Evolutionary conservation across 495 filamentous ascomycete species (phyloP), one percentile per base, ranked within the genome.

Genomic region (Polyplosphaeria fusca): DNA sequence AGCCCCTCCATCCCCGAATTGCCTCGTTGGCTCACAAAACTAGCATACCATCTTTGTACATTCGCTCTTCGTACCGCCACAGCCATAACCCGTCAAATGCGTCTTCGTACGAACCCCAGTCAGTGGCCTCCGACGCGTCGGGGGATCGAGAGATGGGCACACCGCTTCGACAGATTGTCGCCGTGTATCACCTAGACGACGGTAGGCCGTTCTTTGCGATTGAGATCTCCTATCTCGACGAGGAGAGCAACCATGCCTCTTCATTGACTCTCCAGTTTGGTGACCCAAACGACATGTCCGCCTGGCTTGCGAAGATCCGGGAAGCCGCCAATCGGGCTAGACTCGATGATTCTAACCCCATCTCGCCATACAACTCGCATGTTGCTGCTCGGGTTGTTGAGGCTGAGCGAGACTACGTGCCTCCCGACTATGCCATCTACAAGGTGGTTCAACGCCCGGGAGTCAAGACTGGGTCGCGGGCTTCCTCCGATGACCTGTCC

Each of bases 171-270:
- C 83, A 86, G 45, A 81, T 96, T 41, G 82, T 95, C 24, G 85
- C 89, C 0, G 82, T 87, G 4, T 88, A 89, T 68, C 81, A 82
- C 43, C 72, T 89, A n/a, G 89, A 94, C 58, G 87, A 90, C 68
- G 84, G 83, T 4, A 77, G 84, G 44, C 82, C 88, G 2, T 86
- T 86, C 18, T 89, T 89, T 54, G 87, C 85, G 13, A 82, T 93
- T 47, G 89, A 96, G 64, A 78, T 96, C 35, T 79, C 79, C 22
- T 81, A 82, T 59, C 58, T 95, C 73, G 88, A 95, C 73, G 88
- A 89, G 55, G 81, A 85, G 55, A 76, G 76, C 14, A 71, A 82
- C 67, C 75, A 81, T 52, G 76, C 81, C 56, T 76, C 82, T 35
- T 74, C 78, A 50, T 72, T 83, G 62, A 82, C 82, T 41, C 79